Evolutionary conservation across 345 rosid genomes (phyloP).

Genomic region (Salix dunnii): DNA sequence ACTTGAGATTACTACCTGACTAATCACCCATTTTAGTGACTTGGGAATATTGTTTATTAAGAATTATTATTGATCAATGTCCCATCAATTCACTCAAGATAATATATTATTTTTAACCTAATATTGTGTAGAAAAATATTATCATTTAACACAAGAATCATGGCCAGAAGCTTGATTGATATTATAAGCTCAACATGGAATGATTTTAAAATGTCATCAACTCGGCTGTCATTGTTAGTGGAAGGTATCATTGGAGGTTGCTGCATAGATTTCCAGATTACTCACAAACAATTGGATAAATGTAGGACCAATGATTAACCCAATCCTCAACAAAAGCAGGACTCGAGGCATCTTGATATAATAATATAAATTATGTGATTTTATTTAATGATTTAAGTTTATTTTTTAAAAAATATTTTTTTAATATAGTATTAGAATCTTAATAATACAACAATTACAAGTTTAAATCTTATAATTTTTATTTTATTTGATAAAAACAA

Average conservation of each 20-base stretch:
- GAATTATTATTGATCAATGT: no score
- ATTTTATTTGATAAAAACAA: no score
- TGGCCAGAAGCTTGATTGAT: background rate
- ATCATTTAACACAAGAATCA: background rate
- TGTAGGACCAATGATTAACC: background rate
- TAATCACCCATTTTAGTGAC: background rate
- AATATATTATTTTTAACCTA: no score
- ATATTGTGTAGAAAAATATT: no score
- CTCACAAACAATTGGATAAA: conserved; percentile 21
- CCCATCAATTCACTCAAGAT: no score
- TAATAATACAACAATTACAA: no score
- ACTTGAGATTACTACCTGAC: background rate
- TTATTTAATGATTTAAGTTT: no score
- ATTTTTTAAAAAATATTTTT: no score
- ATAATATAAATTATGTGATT: no score
- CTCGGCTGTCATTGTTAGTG: conserved; percentile 19
- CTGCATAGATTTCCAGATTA: conserved; percentile 28
- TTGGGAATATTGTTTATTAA: background rate
- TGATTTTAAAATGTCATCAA: conserved; percentile 1
- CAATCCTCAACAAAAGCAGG: conserved; percentile 1
- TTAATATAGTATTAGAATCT: fast-evolving
- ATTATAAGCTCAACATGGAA: background rate
- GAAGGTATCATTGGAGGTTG: conserved; percentile 14
- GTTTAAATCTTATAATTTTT: fast-evolving
- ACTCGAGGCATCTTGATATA: background rate